Evolutionary conservation across 2,329 filamentous ascomycete species (phyloP), one percentile per base, ranked within the genome.

Genomic region (Penicillium psychrosexuale): DNA sequence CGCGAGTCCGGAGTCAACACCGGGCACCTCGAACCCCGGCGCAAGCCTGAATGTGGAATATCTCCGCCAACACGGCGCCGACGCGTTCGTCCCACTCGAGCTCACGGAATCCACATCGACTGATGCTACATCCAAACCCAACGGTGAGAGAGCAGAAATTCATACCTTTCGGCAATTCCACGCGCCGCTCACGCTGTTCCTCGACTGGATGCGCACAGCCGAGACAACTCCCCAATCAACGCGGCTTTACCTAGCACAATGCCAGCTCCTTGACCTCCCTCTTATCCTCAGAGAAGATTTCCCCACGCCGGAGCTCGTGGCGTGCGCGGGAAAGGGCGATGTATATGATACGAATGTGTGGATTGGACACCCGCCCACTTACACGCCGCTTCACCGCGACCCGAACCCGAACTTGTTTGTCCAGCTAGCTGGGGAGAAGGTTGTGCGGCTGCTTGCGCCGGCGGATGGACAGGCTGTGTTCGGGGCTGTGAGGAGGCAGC

Each of bases 371-470:
- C 85, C 91, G 37, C 91, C 91, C 0, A 97, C 92, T 0, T 91
- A 91, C 64, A 97, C 94, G 0, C 91, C 94, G 3, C 78, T 96
- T 3, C 94, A 99, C 72, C 84, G 89, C 51, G 94, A 99, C 66
- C 94, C 94, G 0, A 97, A 97, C 66, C 91, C 91, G 0, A 99
- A 99, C 68, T 66, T 97, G 0, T 96, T 97, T 69, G 84, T 90
- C 43, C 94, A 99, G 72, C 72, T 97, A 12, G 84, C 84, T 15
- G 85, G 90, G 4, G 73, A 69, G 48, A 99, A 99, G 72, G 70
- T 76, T 0, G 78, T 97, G 15, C 81, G 91, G n/a, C 69, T 97
- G 12, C 79, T 93, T 55, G 75, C 79, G 5, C 91, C 91, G 0
- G 67, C 73, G 0, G 66, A 78, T 3, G 94, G 94, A 0, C 75